Percentiles rank a stretch among this genome's conserved stretches.
phyloP scores from a whole-genome alignment of 164 flowering plant genomes.

The Aristolochia fimbriata region DNA sequence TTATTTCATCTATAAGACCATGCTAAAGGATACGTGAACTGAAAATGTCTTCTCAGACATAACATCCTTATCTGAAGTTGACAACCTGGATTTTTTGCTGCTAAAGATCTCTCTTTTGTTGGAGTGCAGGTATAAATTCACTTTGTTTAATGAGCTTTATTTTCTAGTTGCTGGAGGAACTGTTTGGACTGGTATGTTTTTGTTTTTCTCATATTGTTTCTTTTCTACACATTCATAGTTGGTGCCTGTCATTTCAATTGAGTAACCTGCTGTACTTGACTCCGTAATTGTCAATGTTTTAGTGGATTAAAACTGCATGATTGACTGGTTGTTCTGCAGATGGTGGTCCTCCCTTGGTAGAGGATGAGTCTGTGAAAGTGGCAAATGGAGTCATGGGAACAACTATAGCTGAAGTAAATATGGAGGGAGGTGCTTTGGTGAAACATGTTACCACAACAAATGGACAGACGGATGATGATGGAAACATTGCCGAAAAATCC shows the following conservation, averaged over 20 bases:
- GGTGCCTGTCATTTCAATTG: not conserved
- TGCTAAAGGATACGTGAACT: not conserved
- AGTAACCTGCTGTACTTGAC: too few species aligned
- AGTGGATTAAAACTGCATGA: too few species aligned
- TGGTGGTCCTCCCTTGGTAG: conserved; percentile 27
- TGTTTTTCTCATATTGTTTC: not conserved
- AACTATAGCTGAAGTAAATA: conserved; percentile 18
- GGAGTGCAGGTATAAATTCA: conserved; percentile 88
- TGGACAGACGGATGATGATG: conserved; percentile 19
- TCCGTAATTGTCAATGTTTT: too few species aligned
- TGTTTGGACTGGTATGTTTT: conserved; percentile 78
- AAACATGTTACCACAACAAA: conserved; percentile 15
- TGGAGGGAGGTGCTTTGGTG: conserved; percentile 7
- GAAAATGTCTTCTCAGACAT: too few species aligned
- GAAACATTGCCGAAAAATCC: conserved; percentile 6
- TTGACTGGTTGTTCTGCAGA: conserved; percentile 27
- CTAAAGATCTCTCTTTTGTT: not conserved
- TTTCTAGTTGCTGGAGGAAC: conserved; percentile 98
- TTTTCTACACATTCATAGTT: not conserved
- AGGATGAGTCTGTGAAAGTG: conserved; percentile 9
- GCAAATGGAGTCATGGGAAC: not conserved
- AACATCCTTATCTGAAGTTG: not conserved
- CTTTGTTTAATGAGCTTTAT: conserved; percentile 94
- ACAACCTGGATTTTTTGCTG: not conserved
- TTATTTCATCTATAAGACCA: too few species aligned